A percentile compares a stretch with the other conserved stretches of the same genome.
Evolutionary conservation across 2,329 filamentous ascomycete genomes (phyloP).

Genomic region (Zasmidium citrigriseum): DNA sequence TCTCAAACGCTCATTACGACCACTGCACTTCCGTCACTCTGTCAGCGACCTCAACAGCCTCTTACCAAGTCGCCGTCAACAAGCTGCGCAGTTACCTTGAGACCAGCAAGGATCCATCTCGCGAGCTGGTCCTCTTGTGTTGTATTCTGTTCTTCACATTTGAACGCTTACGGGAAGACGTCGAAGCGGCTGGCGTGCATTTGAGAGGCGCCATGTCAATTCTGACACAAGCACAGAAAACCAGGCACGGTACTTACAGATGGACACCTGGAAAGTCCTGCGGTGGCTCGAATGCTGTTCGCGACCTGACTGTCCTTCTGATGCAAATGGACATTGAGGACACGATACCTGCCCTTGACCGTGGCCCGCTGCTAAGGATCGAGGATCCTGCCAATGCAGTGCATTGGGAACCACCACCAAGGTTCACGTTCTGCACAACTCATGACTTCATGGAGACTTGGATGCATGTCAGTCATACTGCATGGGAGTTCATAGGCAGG

Average conservation of each 20-base stretch:
- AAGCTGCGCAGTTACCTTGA: neutral
- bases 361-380: neutral
- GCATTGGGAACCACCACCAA: neutral
- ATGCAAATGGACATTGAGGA: neutral
- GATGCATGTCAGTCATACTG: neutral
- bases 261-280: no score
- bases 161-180: neutral
- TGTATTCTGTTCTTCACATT: conserved; percentile 3
- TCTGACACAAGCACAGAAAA: no score
- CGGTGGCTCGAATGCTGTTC: no score
- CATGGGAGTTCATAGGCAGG: neutral
- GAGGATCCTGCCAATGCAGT: neutral
- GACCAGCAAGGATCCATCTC: neutral
- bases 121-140: conserved; percentile 2
- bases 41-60: neutral
- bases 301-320: neutral
- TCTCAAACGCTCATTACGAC: neutral
- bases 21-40: neutral
- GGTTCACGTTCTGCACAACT: neutral
- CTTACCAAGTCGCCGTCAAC: neutral
- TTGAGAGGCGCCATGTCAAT: neutral
- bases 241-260: no score
- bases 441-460: neutral
- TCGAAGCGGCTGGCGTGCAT: neutral
- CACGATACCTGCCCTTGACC: neutral